Evolutionary conservation across 345 rosid species (phyloP), one percentile per base, ranked within the genome.

Genomic region (Eutrema heterophyllum): DNA sequence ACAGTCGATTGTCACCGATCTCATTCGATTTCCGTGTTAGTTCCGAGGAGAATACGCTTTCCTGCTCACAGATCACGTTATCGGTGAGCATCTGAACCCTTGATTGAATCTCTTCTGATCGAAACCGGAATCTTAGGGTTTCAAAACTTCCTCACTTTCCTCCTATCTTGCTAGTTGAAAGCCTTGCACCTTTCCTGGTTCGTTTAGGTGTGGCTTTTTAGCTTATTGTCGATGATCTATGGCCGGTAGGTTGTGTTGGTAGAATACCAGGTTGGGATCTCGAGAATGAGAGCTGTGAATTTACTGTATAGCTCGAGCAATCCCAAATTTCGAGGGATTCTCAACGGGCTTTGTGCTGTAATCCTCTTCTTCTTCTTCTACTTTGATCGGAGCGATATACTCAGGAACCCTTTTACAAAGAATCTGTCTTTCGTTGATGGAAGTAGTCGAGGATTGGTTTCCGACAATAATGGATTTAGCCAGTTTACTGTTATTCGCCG

Each of bases 331-430:
- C 81, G 71, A 57, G 80, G 82, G 52, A 4, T 83, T 71, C 81
- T 85, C 68, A 80, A 74, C 73, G 83, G 83, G 10, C 10, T 83
- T 24, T 85, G 80, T 58, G 71, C 80, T 63, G 0, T 78, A n/a
- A 52, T 60, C 45, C 9, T 85, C 58, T 61, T 78, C 80, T 78
- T 85, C 41, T 75, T 85, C 73, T 80, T 85, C 46, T 75, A 83
- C 75, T 80, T 66, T 29, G 36, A 64, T 56, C 82, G 41, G 52
- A 74, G 48, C 16, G 57, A 71, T 68, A 9, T 81, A 10, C 49
- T 59, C 52, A 81, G 51, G 8, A 72, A 59, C 63, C 84, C 85
- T 57, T 61, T 66, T 33, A 6, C 78, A 73, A 74, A 71, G 80
- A 62, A 56, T 33, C 73, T 55, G 0, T 48, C 67, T 69, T 75